Conservation (phyloP, 495 filamentous ascomycete species). For the Darksidea phi region DNA sequence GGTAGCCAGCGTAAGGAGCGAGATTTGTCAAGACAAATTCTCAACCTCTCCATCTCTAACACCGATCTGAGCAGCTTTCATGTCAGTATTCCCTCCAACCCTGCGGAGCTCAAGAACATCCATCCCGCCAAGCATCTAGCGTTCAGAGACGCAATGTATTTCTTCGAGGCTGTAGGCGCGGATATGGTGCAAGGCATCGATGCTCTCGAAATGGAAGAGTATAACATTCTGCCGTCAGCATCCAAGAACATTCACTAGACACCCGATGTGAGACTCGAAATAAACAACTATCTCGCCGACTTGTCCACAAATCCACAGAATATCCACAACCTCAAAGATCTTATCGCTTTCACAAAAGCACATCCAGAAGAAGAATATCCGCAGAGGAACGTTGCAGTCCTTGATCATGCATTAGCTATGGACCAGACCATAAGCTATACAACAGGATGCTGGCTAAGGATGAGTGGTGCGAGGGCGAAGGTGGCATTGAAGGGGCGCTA, state of each 20-base stretch:
- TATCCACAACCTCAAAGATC: conserved; percentile 42
- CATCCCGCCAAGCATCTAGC: not conserved
- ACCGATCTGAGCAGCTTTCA: not conserved
- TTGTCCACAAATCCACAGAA: conserved; percentile 44
- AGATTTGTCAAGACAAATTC: not conserved
- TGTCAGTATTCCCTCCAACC: not conserved
- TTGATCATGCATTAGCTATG: not conserved
- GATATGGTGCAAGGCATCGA: conserved; percentile 51
- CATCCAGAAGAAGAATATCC: conserved; percentile 51
- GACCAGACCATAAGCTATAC: not conserved
- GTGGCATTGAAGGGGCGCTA: too few relatives aligned
- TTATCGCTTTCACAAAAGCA: conserved; percentile 48
- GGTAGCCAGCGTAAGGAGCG: not conserved
- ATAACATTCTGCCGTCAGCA: conserved; percentile 22
- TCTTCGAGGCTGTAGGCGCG: conserved; percentile 44
- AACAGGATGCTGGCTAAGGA: not conserved
- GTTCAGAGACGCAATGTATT: not conserved
- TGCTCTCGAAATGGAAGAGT: conserved; percentile 46
- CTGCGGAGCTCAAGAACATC: not conserved
- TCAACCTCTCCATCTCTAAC: not conserved
- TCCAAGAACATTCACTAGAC: conserved; percentile 20
- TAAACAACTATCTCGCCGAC: conserved; percentile 38
- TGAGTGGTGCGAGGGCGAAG: not conserved
- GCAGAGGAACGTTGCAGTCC: conserved; percentile 38
- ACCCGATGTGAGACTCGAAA: conserved; percentile 37